Evolutionary conservation across 176 grass and related monocot genomes (phyloP).

Genomic region (Rhynchospora breviuscula): DNA sequence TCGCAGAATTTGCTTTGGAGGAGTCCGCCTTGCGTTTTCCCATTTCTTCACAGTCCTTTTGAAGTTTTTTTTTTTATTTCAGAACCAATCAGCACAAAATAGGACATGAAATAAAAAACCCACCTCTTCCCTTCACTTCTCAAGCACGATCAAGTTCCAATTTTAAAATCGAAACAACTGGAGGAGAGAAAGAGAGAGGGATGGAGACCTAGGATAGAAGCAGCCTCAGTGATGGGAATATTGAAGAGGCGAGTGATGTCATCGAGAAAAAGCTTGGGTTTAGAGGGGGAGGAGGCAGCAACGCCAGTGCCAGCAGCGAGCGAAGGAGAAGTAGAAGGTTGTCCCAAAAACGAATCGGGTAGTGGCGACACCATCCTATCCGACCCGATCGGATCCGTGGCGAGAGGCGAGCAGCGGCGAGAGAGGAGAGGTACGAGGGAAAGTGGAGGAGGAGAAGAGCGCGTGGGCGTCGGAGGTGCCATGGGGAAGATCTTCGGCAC

Average conservation of each 20-base stretch:
- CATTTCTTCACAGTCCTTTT: no score
- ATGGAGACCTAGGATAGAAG: constrained; percentile 60
- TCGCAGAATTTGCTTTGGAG: constrained; percentile 21
- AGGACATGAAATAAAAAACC: neutral
- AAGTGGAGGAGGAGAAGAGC: no score
- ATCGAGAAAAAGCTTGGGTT: constrained; percentile 53
- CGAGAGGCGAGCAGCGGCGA: neutral
- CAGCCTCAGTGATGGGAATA: constrained; percentile 80
- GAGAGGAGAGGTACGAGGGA: neutral
- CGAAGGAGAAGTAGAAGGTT: neutral
- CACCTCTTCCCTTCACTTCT: neutral
- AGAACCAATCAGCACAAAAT: neutral
- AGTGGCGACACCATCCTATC: constrained; percentile 16
- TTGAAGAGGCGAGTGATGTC: constrained; percentile 95
- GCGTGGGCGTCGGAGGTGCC: no score
- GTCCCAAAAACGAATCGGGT: neutral
- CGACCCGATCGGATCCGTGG: neutral
- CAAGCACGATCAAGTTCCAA: neutral
- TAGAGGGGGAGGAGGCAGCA: constrained; percentile 27
- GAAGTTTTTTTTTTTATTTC: no score
- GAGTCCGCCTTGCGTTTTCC: constrained; percentile 50
- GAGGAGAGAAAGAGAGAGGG: neutral
- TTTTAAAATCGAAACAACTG: neutral
- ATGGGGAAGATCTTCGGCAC: no score
- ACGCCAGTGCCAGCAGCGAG: neutral